Evolutionary conservation across 176 grass and related monocot species (phyloP).

Genomic region (Pontederia paniculata): DNA sequence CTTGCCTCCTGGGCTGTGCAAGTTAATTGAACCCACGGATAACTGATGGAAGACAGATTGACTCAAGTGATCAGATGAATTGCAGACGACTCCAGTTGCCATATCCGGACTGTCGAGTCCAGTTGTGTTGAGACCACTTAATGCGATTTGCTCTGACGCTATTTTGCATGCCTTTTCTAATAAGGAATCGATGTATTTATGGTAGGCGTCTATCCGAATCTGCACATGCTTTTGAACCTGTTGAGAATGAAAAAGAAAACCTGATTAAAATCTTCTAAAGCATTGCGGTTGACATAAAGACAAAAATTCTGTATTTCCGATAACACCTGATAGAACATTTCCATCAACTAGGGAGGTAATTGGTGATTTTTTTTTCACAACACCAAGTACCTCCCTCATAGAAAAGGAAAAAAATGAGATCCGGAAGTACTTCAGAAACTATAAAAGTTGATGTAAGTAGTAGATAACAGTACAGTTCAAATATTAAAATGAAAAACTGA

Average conservation of each 20-base stretch:
- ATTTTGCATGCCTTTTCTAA: constrained; percentile 87
- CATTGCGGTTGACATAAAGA: too few relatives aligned
- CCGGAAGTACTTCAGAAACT: too few relatives aligned
- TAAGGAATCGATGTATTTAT: constrained; percentile 80
- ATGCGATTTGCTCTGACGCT: constrained; percentile 68
- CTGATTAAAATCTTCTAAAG: not conserved
- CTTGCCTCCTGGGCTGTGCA: constrained; percentile 53
- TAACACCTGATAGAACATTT: too few relatives aligned
- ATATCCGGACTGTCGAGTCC: constrained; percentile 40
- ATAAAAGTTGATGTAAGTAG: too few relatives aligned
- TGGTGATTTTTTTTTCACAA: too few relatives aligned
- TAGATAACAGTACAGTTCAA: too few relatives aligned
- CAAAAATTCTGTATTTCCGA: too few relatives aligned
- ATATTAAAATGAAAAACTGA: too few relatives aligned
- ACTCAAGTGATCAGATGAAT: constrained; percentile 39
- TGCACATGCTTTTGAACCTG: constrained; percentile 96
- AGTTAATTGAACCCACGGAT: constrained; percentile 49
- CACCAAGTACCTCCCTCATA: too few relatives aligned
- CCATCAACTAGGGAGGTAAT: too few relatives aligned
- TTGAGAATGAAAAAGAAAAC: constrained; percentile 1
- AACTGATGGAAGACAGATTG: constrained; percentile 65
- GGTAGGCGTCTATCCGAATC: constrained; percentile 78
- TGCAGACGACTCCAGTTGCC: constrained; percentile 34
- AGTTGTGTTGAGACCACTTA: constrained; percentile 34
- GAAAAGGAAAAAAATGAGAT: too few relatives aligned